Base-by-base conservation (phyloP, 768 basidiomycete species). In the Pleurotus djamor region DNA sequence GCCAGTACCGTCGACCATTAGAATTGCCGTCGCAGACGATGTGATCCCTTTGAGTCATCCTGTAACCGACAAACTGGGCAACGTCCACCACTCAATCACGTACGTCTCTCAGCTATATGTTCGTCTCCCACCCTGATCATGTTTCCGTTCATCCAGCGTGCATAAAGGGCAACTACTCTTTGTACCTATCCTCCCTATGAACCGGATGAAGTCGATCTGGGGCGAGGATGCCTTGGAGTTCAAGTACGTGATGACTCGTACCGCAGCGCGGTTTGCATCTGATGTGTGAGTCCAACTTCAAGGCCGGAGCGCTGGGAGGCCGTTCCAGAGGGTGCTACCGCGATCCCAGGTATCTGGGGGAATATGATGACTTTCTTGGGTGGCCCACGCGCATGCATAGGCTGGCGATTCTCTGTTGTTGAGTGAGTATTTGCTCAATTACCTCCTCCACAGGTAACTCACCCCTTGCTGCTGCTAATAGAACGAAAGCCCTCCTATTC, bases 211-310 rank as follows among this genome's bases (percentile, higher is more conserved):
- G 61, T 71, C 67, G 5, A 67, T 88, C 0, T 90, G 88, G 87
- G 88, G 89, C 6, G 73, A 79, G 8, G 87, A 90, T 66, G 82
- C 85, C 0, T 51, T 59, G n/a, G 80, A 84, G 49, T 91, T 89
- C 77, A 83, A 69, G 86, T 85, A 57, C 51, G 77, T 57, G 33
- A 28, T 28, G 21, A 28, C 14, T n/a, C 9, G 45, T 37, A 13
- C 21, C 21, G 21, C 21, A 28, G 21, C 21, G 21, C 21, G 21
- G 21, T 21, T 9, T 32, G 47, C 55, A 45, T 6, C 17, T 47
- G n/a, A 17, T 16, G 45, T 14, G 45, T 17, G 5, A 28, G 16
- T 6, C 32, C 13, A 16, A 36, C 10, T 16, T 35, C 10, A 61
- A 84, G 82, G 59, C 83, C 83, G 0, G 82, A 85, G 60, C 76